Percentiles rank a stretch among this genome's conserved stretches.
These are phyloP conservation scores for Diplodia intermedia DNA, from an alignment of 2,329 filamentous ascomycete genomes.

Conservation along the genomic window DNA sequence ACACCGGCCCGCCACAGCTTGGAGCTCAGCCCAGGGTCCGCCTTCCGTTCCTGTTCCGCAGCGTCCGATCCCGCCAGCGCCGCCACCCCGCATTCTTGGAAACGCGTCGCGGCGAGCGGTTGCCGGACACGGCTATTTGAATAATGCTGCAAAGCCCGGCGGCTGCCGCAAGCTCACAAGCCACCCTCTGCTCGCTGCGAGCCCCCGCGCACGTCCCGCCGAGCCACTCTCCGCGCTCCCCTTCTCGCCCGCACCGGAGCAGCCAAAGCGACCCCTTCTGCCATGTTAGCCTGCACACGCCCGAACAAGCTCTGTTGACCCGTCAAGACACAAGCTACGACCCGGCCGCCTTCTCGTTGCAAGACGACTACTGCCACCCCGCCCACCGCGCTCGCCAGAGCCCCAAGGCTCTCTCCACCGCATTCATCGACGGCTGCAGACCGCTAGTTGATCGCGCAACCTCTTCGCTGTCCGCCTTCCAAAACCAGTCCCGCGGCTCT, in stretches of 20 bases:
- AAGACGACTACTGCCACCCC: constrained; percentile 40
- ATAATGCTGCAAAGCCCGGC: constrained; percentile 17
- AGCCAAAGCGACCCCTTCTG: constrained; percentile 7
- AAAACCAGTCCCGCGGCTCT: constrained; percentile 49
- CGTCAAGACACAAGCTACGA: constrained; percentile 28
- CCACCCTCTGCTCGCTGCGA: constrained; percentile 42
- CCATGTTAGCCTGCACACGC: constrained; percentile 35
- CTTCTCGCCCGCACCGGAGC: constrained; percentile 12
- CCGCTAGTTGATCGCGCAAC: constrained; percentile 46
- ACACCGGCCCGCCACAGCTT: constrained; percentile 19
- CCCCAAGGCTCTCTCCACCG: constrained; percentile 44
- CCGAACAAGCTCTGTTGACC: constrained; percentile 15
- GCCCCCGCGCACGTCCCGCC: constrained; percentile 15
- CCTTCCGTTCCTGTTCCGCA: background rate
- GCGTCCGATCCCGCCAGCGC: background rate
- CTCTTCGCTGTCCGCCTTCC: constrained; percentile 40
- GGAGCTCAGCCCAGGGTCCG: constrained; percentile 11
- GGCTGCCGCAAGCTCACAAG: constrained; percentile 37
- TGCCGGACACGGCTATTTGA: constrained; percentile 10
- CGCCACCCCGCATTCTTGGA: background rate
- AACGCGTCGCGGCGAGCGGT: background rate
- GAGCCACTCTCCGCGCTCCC: constrained; percentile 25
- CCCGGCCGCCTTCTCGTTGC: constrained; percentile 34
- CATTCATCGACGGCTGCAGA: constrained; percentile 48
- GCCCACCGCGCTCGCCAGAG: constrained; percentile 45